Base-by-base conservation (phyloP, 345 rosid genomes). In the Turritis glabra region DNA sequence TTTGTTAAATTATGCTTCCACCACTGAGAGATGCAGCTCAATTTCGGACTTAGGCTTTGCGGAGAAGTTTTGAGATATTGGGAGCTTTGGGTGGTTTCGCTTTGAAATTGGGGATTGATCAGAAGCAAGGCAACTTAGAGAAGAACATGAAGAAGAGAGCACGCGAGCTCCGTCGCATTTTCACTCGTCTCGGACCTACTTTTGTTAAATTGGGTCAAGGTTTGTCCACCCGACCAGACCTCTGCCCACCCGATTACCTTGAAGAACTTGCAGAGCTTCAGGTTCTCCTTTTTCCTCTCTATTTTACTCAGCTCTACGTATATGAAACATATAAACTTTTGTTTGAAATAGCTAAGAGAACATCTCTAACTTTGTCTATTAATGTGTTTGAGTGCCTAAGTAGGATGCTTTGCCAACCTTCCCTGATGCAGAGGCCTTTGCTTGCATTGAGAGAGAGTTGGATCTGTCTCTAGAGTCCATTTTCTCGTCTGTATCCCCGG, bases 171-270 rank as follows among this genome's bases (percentile, higher is more conserved):
- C 77, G 90, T 13, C 62, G 37, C 9, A 91, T 89, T 18, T 91
- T 95, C 81, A 92, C 93, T 41, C 85, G 91, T 69, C 77, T 95
- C 21, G 99, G 99, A 1, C 97, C 99, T 32, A 90, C 99, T 65
- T 95, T 95, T 52, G 97, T 95, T n/a, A 95, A 95, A 77, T 73
- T 95, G 3, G 99, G 99, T 57, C 99, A 95, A 82, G 99, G 97
- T 25, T 78, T 95, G 67, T 95, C 99, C 22, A 95, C 99, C 32
- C 83, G 99, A 77, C 99, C 99, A 3, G 97, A 94, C 71, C 78
- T 94, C 69, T 94, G 96, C 79, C 98, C 98, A 35, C 87, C 96
- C 0, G 97, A 94, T 86, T 94, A 90, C 76, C 91, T 94, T 0
- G 92, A 91, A 73, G 97, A 94, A 74, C 96, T 94, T 62, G 77